Conservation (phyloP, 2,329 filamentous ascomycete species). For the Ophiosphaerella korrae region DNA sequence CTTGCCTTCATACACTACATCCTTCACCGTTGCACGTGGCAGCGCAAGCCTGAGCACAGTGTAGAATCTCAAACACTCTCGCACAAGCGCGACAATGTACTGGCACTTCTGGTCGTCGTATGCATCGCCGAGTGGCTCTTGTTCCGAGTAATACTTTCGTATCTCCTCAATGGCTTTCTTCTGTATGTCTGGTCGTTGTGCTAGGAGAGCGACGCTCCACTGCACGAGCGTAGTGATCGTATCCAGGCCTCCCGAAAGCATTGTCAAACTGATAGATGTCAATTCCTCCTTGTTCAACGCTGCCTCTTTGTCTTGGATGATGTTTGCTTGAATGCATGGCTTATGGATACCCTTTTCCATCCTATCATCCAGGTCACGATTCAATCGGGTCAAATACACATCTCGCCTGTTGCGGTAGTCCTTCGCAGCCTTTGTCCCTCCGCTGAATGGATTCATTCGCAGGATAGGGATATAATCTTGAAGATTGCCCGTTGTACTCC, state of each 20-base stretch:
- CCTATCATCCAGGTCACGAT: slow-evolving; percentile 63
- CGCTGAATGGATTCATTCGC: slow-evolving; percentile 65
- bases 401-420: slow-evolving; percentile 66
- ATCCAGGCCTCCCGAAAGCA: slow-evolving; percentile 70
- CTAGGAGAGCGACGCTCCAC: slow-evolving; percentile 67
- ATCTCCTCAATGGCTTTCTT: slow-evolving; percentile 64
- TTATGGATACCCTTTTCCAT: slow-evolving; percentile 66
- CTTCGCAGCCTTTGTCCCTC: slow-evolving; percentile 62
- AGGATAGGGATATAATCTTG: slow-evolving; percentile 67
- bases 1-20: slow-evolving; percentile 63
- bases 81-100: slow-evolving; percentile 67
- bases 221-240: slow-evolving; percentile 69
- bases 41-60: slow-evolving; percentile 67
- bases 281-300: slow-evolving; percentile 67
- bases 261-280: slow-evolving; percentile 69
- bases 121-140: slow-evolving; percentile 63
- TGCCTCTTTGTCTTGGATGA: slow-evolving; percentile 67
- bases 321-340: slow-evolving; percentile 70
- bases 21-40: slow-evolving; percentile 65
- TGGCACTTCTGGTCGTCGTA: slow-evolving; percentile 67
- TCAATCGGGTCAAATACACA: slow-evolving; percentile 63
- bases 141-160: slow-evolving; percentile 56
- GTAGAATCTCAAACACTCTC: slow-evolving; percentile 66
- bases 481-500: slow-evolving; percentile 64
- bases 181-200: slow-evolving; percentile 66